Conservation (phyloP, 73 alveolate species). For the Paramecium caudatum region DNA sequence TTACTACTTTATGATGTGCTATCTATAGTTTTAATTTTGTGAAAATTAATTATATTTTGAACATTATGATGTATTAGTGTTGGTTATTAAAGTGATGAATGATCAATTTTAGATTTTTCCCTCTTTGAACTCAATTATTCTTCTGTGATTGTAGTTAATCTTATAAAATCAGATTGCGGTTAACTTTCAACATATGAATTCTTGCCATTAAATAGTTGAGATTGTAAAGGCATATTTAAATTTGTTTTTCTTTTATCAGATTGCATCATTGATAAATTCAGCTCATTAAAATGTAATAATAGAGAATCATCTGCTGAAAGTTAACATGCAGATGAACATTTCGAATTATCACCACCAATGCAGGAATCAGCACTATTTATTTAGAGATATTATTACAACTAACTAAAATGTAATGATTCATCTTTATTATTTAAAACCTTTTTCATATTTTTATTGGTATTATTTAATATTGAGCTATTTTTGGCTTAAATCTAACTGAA, state of each 20-base stretch:
- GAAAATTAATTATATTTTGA: neutral
- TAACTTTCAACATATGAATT: neutral
- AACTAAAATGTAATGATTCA: conserved; percentile 47
- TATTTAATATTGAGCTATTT: neutral
- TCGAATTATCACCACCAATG: neutral
- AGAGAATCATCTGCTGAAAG: conserved; percentile 65
- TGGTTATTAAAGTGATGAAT: neutral
- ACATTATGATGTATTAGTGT: conserved; percentile 14
- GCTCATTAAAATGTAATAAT: conserved; percentile 54
- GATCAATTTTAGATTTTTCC: conserved; percentile 19
- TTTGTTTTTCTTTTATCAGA: conserved; percentile 1
- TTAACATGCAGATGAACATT: conserved; percentile 26
- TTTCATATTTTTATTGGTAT: neutral
- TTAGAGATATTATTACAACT: conserved; percentile 9
- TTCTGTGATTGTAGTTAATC: conserved; percentile 56
- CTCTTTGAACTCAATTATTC: conserved; percentile 57
- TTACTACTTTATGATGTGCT: neutral
- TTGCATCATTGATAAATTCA: conserved; percentile 14
- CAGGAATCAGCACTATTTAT: conserved; percentile 24
- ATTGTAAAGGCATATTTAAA: conserved; percentile 28
- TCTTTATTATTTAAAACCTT: conserved; percentile 34
- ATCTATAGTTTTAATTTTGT: neutral
- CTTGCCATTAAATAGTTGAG: neutral
- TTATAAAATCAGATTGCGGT: neutral
- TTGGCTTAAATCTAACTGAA: neutral